A percentile compares a stretch with the other conserved stretches of the same genome.
These are phyloP conservation scores for Tuber borchii DNA, from an alignment of 495 filamentous ascomycete genomes.

Conservation along the genomic window DNA sequence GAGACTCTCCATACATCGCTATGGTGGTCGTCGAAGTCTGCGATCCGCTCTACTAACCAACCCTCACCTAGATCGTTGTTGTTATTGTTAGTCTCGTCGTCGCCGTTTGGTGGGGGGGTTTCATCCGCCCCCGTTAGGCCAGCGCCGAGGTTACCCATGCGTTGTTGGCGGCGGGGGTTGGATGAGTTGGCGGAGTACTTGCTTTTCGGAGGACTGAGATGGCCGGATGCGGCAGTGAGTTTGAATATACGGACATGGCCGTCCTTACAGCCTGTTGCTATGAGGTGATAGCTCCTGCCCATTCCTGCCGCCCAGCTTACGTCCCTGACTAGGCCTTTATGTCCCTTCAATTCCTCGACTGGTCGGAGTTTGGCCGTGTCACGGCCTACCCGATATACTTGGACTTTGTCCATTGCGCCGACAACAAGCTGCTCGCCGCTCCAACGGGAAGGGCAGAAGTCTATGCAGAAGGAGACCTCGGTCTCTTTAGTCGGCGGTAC, in stretches of 20 bases:
- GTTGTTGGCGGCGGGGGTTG: conserved; percentile 19
- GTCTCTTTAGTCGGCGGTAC: conserved; percentile 59
- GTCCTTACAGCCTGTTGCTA: conserved; percentile 89
- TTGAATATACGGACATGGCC: conserved; percentile 80
- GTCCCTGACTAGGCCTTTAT: conserved; percentile 74
- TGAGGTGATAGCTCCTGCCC: conserved; percentile 74
- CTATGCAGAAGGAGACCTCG: conserved; percentile 77
- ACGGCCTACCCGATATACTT: conserved; percentile 60
- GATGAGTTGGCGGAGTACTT: conserved; percentile 18
- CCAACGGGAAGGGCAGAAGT: conserved; percentile 68
- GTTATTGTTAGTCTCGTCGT: conserved; percentile 20
- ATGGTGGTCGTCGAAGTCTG: conserved; percentile 51
- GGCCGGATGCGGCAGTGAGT: conserved; percentile 51
- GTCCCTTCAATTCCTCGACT: conserved; percentile 63
- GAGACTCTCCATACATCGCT: conserved; percentile 57
- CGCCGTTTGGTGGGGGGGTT: conserved; percentile 13
- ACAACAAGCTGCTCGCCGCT: conserved; percentile 63
- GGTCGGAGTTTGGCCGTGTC: conserved; percentile 58
- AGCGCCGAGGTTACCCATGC: conserved; percentile 45
- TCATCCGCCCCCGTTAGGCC: conserved; percentile 44
- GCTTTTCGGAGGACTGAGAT: conserved; percentile 24
- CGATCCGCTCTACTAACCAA: conserved; percentile 47
- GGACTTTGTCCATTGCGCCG: conserved; percentile 71
- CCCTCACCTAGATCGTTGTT: conserved; percentile 10
- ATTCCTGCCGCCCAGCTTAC: conserved; percentile 89